Base-by-base conservation (phyloP, 2,329 filamentous ascomycete species). In the Fusarium robinianum region DNA sequence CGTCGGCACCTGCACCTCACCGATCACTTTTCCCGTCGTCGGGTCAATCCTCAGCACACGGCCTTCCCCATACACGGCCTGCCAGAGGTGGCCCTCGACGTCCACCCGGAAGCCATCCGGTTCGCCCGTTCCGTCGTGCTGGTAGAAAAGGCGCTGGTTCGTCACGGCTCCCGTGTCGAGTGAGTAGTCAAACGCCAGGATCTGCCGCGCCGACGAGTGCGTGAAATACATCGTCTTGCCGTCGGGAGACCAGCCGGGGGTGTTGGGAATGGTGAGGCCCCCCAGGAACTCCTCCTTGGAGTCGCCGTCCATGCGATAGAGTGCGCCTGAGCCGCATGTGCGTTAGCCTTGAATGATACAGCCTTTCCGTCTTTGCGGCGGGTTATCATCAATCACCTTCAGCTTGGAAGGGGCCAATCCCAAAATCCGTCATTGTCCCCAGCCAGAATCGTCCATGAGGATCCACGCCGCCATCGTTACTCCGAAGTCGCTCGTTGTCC, bases 31-130 rank as follows among this genome's bases (percentile, higher is more conserved):
- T 3, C 89, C 90, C 36, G 78, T 67, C 5, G 83, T 67, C 5
- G 83, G 80, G 33, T 79, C 81, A 61, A 96, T 85, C 65, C 87
- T 82, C 54, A 95, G 71, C 16, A 96, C 88, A 48, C 82, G 80
- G 46, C 80, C 75, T 51, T 86, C 87, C 40, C 90, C 90, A 63
- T 89, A 94, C n/a, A 94, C 76, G 6, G 89, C 88, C 49, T 87
- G 84, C 91, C 92, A 96, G 61, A 96, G 77, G 71, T 87, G 85
- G n/a, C 90, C 90, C 41, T 95, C 82, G 29, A 78, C 79, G 63
- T 96, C 91, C 61, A 95, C 80, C 51, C 85, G 84, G 69, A 92
- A 91, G 3, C 91, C 91, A 67, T 96, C 91, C 1, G 90, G 90
- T 51, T 82, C 80, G 33, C 85, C 84, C 17, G 77, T 67, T 1